Conservation (phyloP, 2,329 filamentous ascomycete species). For the Fusarium camptoceras region DNA sequence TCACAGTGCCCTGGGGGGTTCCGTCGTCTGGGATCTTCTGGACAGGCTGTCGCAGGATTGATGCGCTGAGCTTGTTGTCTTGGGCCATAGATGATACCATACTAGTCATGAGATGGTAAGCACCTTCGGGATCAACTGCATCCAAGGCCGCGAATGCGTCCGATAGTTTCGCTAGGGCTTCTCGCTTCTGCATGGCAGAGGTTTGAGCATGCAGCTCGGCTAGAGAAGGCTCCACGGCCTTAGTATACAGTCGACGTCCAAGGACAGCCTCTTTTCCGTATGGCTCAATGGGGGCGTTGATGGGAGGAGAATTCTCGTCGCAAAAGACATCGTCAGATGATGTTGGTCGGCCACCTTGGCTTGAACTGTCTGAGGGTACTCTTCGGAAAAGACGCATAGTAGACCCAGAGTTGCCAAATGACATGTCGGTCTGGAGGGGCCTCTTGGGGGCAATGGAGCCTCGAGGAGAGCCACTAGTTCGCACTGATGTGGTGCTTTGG, state of each 20-base stretch:
- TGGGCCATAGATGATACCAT: slow-evolving; percentile 79
- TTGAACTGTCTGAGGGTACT: slow-evolving; percentile 77
- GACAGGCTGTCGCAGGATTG: slow-evolving; percentile 58
- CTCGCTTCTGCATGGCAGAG: slow-evolving; percentile 73
- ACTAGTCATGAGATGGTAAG: slow-evolving; percentile 84
- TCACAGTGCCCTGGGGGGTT: slow-evolving; percentile 67
- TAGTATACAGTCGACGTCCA: slow-evolving; percentile 83
- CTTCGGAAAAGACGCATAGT: slow-evolving; percentile 92
- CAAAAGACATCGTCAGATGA: slow-evolving; percentile 58
- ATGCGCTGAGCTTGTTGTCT: slow-evolving; percentile 72
- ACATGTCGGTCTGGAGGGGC: slow-evolving; percentile 88
- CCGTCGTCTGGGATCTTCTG: slow-evolving; percentile 57
- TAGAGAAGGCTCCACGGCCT: slow-evolving; percentile 83
- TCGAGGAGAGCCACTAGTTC: slow-evolving; percentile 57
- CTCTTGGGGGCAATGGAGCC: slow-evolving; percentile 69
- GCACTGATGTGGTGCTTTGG: slow-evolving; percentile 48
- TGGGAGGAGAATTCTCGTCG: slow-evolving; percentile 74
- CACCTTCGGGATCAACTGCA: slow-evolving; percentile 88
- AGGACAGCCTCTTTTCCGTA: slow-evolving; percentile 84
- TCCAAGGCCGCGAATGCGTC: slow-evolving; percentile 89
- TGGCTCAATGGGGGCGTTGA: slow-evolving; percentile 62
- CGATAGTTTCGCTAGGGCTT: slow-evolving; percentile 83
- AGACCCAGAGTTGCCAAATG: slow-evolving; percentile 92
- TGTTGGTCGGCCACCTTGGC: slow-evolving; percentile 52
- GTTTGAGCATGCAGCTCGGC: slow-evolving; percentile 89